These are phyloP conservation scores for Beauveria caledonica DNA, from an alignment of 2,329 filamentous ascomycete genomes.

Conservation along the genomic window DNA sequence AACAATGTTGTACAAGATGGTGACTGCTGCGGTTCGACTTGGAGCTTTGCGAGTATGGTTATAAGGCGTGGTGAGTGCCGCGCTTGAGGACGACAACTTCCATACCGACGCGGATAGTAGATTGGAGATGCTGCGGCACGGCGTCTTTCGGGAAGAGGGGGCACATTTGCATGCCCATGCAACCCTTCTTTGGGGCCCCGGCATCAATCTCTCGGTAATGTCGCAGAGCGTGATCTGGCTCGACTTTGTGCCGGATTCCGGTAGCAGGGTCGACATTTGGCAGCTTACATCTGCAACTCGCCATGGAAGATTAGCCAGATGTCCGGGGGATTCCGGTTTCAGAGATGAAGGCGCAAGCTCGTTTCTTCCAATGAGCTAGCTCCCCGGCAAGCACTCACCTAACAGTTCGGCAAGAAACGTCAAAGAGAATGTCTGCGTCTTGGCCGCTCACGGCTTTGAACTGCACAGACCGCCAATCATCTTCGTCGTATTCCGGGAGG, in stretches of 20 bases:
- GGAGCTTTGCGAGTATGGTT: not conserved
- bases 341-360: not conserved
- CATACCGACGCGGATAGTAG: constrained; percentile 39
- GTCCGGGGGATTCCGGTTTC: not conserved
- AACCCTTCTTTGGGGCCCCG: constrained; percentile 47
- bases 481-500: constrained; percentile 57
- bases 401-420: constrained; percentile 57
- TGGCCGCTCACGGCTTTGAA: constrained; percentile 40
- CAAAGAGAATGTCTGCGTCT: constrained; percentile 29
- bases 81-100: constrained; percentile 39
- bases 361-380: not conserved
- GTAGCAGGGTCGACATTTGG: constrained; percentile 60
- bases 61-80: constrained; percentile 19
- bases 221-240: constrained; percentile 52
- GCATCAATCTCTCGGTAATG: constrained; percentile 52
- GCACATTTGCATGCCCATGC: constrained; percentile 59
- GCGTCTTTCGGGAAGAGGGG: constrained; percentile 37
- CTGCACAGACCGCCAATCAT: constrained; percentile 56
- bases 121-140: not conserved
- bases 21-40: not conserved
- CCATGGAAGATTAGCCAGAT: constrained; percentile 5
- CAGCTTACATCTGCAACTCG: constrained; percentile 48
- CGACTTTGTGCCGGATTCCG: constrained; percentile 44
- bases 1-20: not conserved
- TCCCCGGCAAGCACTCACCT: constrained; percentile 32